Conservation (phyloP, 257 asterid genomes). For the Solanum piurae region DNA sequence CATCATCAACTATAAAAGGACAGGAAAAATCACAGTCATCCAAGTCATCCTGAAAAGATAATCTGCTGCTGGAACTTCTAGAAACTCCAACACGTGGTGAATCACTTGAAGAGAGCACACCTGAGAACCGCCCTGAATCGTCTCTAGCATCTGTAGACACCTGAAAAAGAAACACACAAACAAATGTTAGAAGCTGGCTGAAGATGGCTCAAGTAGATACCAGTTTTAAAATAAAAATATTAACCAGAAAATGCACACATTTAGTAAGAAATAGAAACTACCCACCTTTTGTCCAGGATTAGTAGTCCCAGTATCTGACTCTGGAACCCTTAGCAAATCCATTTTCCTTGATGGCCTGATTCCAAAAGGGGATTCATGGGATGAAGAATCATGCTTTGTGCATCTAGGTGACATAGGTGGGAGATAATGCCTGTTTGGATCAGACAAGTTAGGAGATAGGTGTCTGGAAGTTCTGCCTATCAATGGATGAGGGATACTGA, state of each 20-base stretch:
- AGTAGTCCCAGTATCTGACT: slow-evolving; percentile 34
- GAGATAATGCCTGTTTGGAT: slow-evolving; percentile 71
- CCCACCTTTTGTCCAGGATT: slow-evolving; percentile 59
- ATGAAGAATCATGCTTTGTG: slow-evolving; percentile 52
- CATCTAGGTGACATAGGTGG: slow-evolving; percentile 79
- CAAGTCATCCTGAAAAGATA: slow-evolving; percentile 91
- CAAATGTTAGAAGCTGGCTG: background rate
- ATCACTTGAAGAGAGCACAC: slow-evolving; percentile 73
- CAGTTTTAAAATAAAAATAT: background rate
- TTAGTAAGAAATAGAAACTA: background rate
- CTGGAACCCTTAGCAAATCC: slow-evolving; percentile 58
- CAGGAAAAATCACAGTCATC: slow-evolving; percentile 72
- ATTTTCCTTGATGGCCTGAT: slow-evolving; percentile 48
- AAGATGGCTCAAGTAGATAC: background rate
- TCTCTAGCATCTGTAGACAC: slow-evolving; percentile 69
- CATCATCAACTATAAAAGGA: slow-evolving; percentile 95
- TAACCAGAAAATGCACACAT: background rate
- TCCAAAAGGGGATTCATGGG: slow-evolving; percentile 76
- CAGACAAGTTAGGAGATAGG: slow-evolving; percentile 80
- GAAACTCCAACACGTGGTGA: slow-evolving; percentile 85
- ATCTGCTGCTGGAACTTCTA: slow-evolving; percentile 85
- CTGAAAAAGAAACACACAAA: slow-evolving; percentile 18
- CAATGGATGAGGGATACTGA: slow-evolving; percentile 84
- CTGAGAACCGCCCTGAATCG: slow-evolving; percentile 93
- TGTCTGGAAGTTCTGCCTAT: slow-evolving; percentile 57